phyloP scores from a whole-genome alignment of 805 yeast genomes.

The Candida sakaeoensis region DNA sequence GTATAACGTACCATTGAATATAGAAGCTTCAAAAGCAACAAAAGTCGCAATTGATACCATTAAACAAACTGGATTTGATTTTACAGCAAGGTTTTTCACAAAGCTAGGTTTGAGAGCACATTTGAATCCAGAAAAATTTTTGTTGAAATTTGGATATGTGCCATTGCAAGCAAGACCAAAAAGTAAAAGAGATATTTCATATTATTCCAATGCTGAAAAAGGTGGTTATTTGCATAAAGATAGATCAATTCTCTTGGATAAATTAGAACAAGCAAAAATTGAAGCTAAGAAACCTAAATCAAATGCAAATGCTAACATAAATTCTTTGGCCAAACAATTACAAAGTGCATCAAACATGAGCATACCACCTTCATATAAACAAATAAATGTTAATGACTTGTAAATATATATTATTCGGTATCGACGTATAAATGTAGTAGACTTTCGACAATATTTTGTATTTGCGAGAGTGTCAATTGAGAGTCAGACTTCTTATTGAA shows the following conservation, averaged over 20 bases:
- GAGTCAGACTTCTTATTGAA: slow-evolving; percentile 15
- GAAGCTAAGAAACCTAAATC: slow-evolving; percentile 16
- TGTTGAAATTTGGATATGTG: slow-evolving; percentile 67
- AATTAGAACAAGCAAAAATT: slow-evolving; percentile 15
- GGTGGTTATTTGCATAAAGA: slow-evolving; percentile 68
- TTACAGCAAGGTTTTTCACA: slow-evolving; percentile 65
- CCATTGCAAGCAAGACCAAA: slow-evolving; percentile 88
- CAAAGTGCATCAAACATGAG: slow-evolving; percentile 25
- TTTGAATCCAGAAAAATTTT: slow-evolving; percentile 66
- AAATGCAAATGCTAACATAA: slow-evolving; percentile 22
- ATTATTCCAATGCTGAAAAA: slow-evolving; percentile 64
- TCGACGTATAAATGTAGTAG: slow-evolving; percentile 36
- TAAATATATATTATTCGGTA: slow-evolving; percentile 12
- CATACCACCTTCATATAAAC: slow-evolving; percentile 14
- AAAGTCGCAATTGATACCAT: slow-evolving; percentile 67
- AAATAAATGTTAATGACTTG: slow-evolving; percentile 7
- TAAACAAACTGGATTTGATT: slow-evolving; percentile 69
- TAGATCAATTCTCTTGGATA: slow-evolving; percentile 36
- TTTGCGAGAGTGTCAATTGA: slow-evolving; percentile 18
- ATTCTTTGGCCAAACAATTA: slow-evolving; percentile 34
- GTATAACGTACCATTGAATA: slow-evolving; percentile 57
- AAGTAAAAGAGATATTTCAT: slow-evolving; percentile 72
- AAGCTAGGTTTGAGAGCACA: slow-evolving; percentile 69
- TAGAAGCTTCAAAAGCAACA: slow-evolving; percentile 84
- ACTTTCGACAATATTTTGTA: slow-evolving; percentile 39